These are phyloP conservation scores for Canavalia gladiata DNA, from an alignment of 306 rosid species.

Conservation along the genomic window DNA sequence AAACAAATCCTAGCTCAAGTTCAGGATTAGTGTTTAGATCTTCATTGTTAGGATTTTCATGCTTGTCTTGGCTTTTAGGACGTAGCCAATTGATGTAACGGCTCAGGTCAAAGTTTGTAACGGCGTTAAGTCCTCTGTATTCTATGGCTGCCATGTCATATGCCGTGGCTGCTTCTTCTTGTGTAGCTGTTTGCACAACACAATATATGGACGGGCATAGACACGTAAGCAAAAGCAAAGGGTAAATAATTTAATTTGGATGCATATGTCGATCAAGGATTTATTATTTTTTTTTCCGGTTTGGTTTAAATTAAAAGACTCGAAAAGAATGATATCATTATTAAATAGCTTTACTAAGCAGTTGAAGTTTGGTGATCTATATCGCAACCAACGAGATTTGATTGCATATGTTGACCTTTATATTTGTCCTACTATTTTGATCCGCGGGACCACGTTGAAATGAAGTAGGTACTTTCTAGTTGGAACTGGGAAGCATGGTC, in stretches of 20 bases:
- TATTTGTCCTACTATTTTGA: conserved; percentile 41
- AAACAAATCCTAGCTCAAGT: conserved; percentile 40
- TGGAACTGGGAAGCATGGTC: conserved; percentile 20
- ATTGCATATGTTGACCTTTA: conserved; percentile 50
- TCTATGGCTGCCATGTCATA: conserved; percentile 94
- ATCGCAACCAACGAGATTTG: conserved; percentile 73
- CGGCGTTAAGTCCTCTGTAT: conserved; percentile 89
- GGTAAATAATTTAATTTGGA: conserved; percentile 9
- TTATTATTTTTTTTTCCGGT: background rate
- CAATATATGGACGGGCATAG: background rate
- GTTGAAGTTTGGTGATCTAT: conserved; percentile 89
- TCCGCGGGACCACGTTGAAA: conserved; percentile 35
- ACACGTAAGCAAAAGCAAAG: conserved; percentile 22
- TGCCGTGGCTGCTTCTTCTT: conserved; percentile 96
- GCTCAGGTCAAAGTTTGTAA: conserved; percentile 91
- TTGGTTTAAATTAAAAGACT: background rate
- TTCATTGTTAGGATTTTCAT: conserved; percentile 29
- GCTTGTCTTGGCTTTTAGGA: conserved; percentile 51
- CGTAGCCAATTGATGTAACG: conserved; percentile 67
- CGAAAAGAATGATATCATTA: conserved; percentile 30
- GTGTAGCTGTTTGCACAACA: conserved; percentile 69
- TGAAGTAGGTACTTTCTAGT: conserved; percentile 42
- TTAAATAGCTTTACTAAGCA: conserved; percentile 66
- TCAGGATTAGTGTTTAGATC: conserved; percentile 44
- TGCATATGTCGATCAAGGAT: conserved; percentile 50